Base-by-base conservation (phyloP, 805 yeast species). In the Soucietia sequanensis region DNA sequence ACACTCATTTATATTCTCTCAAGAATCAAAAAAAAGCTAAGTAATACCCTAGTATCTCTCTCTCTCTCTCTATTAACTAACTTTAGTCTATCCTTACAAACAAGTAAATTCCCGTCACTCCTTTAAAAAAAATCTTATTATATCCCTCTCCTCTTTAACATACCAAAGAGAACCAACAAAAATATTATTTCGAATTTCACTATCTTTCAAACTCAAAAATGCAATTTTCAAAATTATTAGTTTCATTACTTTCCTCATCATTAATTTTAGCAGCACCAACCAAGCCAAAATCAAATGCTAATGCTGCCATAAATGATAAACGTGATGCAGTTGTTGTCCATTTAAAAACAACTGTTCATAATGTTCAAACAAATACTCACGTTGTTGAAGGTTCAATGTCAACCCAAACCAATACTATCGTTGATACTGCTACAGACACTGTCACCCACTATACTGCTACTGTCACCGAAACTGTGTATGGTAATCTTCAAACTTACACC, bases 401-500 rank as follows among this genome's bases (percentile, higher is more conserved):
- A 2, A 64, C 70, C 13, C 27, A 38, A 14, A 61, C 69, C 14
- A 50, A 62, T 38, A 36, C 50, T 31, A 39, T 48, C 17, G 45
- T 57, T 22, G 48, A 53, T 32, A 62, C 70, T 15, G 44, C 57
- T 14, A 62, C 68, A 12, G 47, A 57, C 25, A 68, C 73, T 13
- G 51, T 58, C 17, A 68, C 72, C 16, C 51, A 56, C 19, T 67
- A 65, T 47, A 68, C 72, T 27, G 70, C 71, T 12, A 68, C 74
- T 6, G 66, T 60, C 25, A 68, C 73, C 4, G 56, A 62, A 2
- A 65, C 70, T 12, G 59, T 67, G n/a, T 58, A 60, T 35, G 72
- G 72, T 15, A 46, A 54, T 17, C 63, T 63, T 11, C 40, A 49
- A 22, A 62, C 69, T 19, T 66, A 47, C 44, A 56, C 66, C 18